phyloP scores from a whole-genome alignment of 805 yeast species.

The Scheffersomyces spartinae region DNA sequence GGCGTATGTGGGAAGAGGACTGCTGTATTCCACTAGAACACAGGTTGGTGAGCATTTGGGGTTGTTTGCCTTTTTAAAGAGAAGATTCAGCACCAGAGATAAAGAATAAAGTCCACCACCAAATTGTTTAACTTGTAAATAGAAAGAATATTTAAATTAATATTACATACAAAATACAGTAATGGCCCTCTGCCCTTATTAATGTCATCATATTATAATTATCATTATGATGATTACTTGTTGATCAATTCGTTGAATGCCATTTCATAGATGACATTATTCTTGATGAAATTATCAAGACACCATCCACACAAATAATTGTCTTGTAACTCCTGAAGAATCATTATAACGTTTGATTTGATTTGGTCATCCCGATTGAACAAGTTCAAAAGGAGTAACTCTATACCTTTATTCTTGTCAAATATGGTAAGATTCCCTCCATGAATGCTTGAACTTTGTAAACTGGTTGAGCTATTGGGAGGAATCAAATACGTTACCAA shows the following conservation, averaged over 20 bases:
- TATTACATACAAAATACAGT: too few relatives aligned
- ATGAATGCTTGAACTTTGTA: conserved; percentile 23
- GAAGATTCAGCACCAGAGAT: too few relatives aligned
- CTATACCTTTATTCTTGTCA: conserved; percentile 34
- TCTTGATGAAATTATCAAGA: conserved; percentile 20
- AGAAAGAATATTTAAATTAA: too few relatives aligned
- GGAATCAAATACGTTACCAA: conserved; percentile 30
- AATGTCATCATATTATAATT: too few relatives aligned
- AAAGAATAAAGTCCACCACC: too few relatives aligned
- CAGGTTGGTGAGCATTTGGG: too few relatives aligned
- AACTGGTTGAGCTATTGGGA: conserved; percentile 25
- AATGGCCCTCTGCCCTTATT: too few relatives aligned
- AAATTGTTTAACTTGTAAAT: too few relatives aligned
- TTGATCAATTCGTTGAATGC: conserved; percentile 30
- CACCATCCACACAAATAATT: conserved; percentile 36
- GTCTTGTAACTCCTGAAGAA: conserved; percentile 31
- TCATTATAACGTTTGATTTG: conserved; percentile 28
- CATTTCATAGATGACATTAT: conserved; percentile 27
- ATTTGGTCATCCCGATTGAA: conserved; percentile 30
- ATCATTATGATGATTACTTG: too few relatives aligned
- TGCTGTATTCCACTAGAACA: conserved; percentile 44
- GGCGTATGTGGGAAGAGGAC: conserved; percentile 59
- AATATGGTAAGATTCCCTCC: conserved; percentile 30
- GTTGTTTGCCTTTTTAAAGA: too few relatives aligned
- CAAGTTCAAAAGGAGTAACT: conserved; percentile 26